Evolutionary conservation across 2,329 filamentous ascomycete species (phyloP).

Genomic region (Sarocladium oryzae): DNA sequence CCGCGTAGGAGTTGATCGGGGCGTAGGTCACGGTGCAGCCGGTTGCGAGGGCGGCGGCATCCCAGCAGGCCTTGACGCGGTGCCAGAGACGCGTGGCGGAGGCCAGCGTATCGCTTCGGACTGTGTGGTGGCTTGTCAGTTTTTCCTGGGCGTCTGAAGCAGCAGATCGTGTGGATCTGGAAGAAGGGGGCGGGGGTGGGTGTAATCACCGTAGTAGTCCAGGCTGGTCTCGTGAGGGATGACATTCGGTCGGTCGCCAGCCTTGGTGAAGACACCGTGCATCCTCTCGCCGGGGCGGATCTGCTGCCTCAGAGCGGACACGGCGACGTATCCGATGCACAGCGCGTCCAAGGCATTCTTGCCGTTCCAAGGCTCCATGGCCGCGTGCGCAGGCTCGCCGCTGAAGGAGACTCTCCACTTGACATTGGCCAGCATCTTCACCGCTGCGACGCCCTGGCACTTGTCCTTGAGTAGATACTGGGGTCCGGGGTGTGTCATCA

Average conservation of each 20-base stretch:
- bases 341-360: conserved; percentile 32
- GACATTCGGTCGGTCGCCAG: conserved; percentile 31
- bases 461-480: conserved; percentile 9
- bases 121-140: no score
- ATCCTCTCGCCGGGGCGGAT: conserved; percentile 29
- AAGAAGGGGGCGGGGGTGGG: neutral
- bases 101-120: conserved; percentile 10
- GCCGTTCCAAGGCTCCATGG: conserved; percentile 29
- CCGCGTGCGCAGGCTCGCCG: conserved; percentile 29
- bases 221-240: conserved; percentile 32
- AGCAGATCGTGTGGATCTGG: no score
- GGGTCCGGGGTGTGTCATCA: conserved; percentile 23
- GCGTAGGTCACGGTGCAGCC: conserved; percentile 29
- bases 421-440: conserved; percentile 25
- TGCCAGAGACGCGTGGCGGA: conserved; percentile 8
- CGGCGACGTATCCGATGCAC: conserved; percentile 26
- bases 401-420: conserved; percentile 26
- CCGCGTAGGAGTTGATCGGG: conserved; percentile 28
- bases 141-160: no score
- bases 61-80: conserved; percentile 29
- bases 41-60: conserved; percentile 27
- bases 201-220: conserved; percentile 26
- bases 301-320: conserved; percentile 32
- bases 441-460: conserved; percentile 2
- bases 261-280: conserved; percentile 29